phyloP scores from a whole-genome alignment of 2,329 filamentous ascomycete genomes.

The Pleurostoma richardsiae region DNA sequence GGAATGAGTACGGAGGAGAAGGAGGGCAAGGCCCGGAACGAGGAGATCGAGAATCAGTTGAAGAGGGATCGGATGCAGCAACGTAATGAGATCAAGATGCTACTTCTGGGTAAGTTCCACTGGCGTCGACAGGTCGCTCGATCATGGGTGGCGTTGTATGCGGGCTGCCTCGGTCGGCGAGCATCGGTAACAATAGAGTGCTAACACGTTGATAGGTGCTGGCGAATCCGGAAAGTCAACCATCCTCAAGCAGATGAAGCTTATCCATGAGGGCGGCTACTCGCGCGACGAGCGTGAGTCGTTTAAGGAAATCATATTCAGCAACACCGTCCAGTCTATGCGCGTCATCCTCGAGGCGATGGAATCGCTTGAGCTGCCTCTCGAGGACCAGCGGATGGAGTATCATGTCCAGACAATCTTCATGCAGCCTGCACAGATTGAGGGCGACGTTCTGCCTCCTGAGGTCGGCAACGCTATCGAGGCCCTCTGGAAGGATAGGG shows the following conservation, averaged over 20 bases:
- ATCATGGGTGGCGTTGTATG: neutral
- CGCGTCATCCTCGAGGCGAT: conserved; percentile 65
- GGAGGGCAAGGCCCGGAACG: conserved; percentile 99
- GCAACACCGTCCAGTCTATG: conserved; percentile 66
- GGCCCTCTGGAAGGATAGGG: conserved; percentile 86
- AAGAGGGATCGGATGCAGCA: conserved; percentile 99
- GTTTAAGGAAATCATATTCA: conserved; percentile 68
- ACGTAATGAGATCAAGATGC: conserved; percentile 99
- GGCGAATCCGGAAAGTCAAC: conserved; percentile 97
- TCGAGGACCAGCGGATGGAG: conserved; percentile 88
- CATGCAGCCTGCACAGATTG: conserved; percentile 96
- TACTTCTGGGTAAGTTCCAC: conserved; percentile 76
- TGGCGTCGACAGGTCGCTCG: neutral
- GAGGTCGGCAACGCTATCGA: conserved; percentile 93
- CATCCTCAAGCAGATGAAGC: conserved; percentile 96
- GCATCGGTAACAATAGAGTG: no score
- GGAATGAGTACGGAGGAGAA: conserved; percentile 99
- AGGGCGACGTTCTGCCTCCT: conserved; percentile 88
- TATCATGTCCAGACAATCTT: conserved; percentile 98
- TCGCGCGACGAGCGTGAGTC: conserved; percentile 78
- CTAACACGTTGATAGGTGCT: conserved; percentile 57
- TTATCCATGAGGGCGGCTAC: conserved; percentile 98
- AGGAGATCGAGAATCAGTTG: conserved; percentile 99
- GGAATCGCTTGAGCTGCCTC: conserved; percentile 69
- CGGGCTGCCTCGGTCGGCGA: neutral